These are phyloP conservation scores for Sextonia rubra DNA, from an alignment of 164 flowering plant genomes.

Conservation along the genomic window DNA sequence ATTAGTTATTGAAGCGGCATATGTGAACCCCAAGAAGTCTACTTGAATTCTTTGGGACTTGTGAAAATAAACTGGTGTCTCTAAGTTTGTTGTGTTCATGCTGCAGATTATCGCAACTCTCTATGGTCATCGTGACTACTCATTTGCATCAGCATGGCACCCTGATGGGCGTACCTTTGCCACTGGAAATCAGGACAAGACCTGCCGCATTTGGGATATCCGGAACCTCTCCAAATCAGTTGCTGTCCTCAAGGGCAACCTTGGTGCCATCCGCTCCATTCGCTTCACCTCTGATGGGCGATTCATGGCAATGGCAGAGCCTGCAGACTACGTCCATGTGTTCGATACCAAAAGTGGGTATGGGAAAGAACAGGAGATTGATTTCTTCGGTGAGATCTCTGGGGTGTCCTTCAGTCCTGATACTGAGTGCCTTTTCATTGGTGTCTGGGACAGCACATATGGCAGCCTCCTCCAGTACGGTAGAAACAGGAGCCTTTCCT, in stretches of 20 bases:
- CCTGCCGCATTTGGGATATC: slow-evolving; percentile 62
- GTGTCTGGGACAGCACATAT: slow-evolving; percentile 66
- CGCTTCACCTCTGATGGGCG: slow-evolving; percentile 57
- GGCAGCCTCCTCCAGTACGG: slow-evolving; percentile 61
- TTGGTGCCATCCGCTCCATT: slow-evolving; percentile 54
- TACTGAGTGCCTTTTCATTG: slow-evolving; percentile 50
- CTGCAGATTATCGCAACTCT: slow-evolving; percentile 39
- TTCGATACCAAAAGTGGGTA: slow-evolving; percentile 38
- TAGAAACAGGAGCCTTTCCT: slow-evolving; percentile 34
- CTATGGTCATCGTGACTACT: slow-evolving; percentile 52
- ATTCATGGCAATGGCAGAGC: slow-evolving; percentile 57
- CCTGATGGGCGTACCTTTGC: slow-evolving; percentile 57
- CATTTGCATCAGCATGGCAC: slow-evolving; percentile 73
- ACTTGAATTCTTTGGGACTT: not conserved
- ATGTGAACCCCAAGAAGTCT: not conserved
- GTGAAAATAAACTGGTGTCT: no score
- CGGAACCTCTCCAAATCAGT: slow-evolving; percentile 38
- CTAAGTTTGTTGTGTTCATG: not conserved
- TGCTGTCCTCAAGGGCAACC: slow-evolving; percentile 48
- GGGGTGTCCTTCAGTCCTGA: slow-evolving; percentile 66
- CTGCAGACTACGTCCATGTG: slow-evolving; percentile 68
- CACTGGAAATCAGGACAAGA: slow-evolving; percentile 70
- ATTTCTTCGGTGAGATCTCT: slow-evolving; percentile 69
- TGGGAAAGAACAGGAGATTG: slow-evolving; percentile 52
- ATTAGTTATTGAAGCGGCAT: not conserved